Evolutionary conservation across 768 basidiomycete species (phyloP).

Genomic region (Mycena capillaripes): DNA sequence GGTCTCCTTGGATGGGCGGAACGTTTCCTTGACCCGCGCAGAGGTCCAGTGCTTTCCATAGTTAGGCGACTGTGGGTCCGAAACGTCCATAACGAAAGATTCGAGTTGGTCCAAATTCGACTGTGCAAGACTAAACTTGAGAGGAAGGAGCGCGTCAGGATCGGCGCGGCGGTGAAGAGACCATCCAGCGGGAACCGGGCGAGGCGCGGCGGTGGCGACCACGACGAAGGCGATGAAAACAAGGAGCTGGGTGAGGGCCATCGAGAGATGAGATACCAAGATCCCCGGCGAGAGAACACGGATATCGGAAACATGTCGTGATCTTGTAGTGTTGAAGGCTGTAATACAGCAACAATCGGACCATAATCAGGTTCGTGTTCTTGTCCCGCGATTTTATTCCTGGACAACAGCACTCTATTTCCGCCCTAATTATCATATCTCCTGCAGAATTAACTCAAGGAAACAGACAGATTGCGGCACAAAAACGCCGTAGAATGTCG

Average conservation of each 20-base stretch:
- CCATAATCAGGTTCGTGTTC: no score
- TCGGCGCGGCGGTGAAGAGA: slow-evolving; percentile 27
- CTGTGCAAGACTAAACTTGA: slow-evolving; percentile 28
- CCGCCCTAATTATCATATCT: no score
- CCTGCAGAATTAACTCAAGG: no score
- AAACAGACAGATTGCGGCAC: no score
- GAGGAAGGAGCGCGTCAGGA: slow-evolving; percentile 19
- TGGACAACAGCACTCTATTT: no score
- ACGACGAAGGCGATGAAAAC: slow-evolving; percentile 12
- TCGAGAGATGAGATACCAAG: neutral
- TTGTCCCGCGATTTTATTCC: no score
- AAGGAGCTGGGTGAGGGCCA: slow-evolving; percentile 19
- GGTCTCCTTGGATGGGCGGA: slow-evolving; percentile 22
- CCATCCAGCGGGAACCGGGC: slow-evolving; percentile 23
- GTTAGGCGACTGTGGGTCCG: slow-evolving; percentile 25
- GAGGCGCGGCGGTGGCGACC: neutral
- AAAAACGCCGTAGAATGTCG: no score
- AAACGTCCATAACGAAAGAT: slow-evolving; percentile 19
- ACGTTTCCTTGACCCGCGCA: slow-evolving; percentile 24
- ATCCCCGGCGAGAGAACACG: no score
- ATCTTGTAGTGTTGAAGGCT: no score
- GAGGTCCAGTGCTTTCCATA: slow-evolving; percentile 30
- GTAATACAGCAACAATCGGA: no score
- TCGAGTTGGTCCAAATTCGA: slow-evolving; percentile 26
- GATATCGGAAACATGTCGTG: no score